Conservation (phyloP, 257 asterid genomes). For the Solanum bulbocastanum region DNA sequence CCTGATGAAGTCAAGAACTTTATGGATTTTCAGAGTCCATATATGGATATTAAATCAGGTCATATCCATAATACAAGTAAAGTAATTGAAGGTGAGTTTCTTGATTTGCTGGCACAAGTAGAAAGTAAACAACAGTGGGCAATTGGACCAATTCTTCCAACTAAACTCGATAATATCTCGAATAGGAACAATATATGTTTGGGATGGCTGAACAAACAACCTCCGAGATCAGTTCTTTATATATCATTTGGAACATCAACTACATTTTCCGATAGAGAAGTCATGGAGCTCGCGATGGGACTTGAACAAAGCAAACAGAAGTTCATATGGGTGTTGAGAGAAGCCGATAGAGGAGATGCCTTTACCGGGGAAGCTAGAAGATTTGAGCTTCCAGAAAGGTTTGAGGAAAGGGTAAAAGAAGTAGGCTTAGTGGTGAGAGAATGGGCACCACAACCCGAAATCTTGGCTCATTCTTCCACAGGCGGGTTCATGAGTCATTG, state of each 20-base stretch:
- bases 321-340: too few species aligned
- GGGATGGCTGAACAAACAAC: neutral
- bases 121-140: neutral
- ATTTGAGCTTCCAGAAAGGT: too few species aligned
- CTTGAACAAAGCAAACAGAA: neutral
- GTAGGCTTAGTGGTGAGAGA: too few species aligned
- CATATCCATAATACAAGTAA: neutral
- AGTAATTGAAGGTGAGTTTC: neutral
- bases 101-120: neutral
- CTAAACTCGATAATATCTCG: neutral
- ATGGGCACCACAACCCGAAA: too few species aligned
- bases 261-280: neutral
- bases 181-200: neutral
- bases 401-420: neutral
- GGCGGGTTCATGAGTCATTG: too few species aligned
- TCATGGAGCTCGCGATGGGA: neutral
- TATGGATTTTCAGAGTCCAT: neutral
- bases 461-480: too few species aligned
- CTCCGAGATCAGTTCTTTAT: neutral
- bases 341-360: too few species aligned
- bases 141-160: neutral
- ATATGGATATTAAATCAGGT: neutral
- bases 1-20: neutral
- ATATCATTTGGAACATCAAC: neutral
- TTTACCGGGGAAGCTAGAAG: too few species aligned